A percentile compares a stretch with the other conserved stretches of the same genome.
These are phyloP conservation scores for Podochytrium sp. DNA, from an alignment of 192 early-diverging fungal species.

Conservation along the genomic window DNA sequence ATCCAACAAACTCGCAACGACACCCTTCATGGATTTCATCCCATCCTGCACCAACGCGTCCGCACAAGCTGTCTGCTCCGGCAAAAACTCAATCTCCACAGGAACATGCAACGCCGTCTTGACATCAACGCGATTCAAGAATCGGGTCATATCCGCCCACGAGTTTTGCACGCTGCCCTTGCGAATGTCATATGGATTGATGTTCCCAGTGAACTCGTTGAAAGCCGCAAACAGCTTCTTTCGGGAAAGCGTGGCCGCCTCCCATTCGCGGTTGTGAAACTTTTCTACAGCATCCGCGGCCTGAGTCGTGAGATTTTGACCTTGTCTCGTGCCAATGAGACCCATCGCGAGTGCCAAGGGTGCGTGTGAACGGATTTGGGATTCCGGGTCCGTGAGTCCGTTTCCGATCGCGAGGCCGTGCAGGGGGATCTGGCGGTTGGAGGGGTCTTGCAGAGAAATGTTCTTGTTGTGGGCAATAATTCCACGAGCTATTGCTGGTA, in stretches of 20 bases:
- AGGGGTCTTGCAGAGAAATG: too few relatives aligned
- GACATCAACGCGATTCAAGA: slow-evolving; percentile 57
- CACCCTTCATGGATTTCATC: slow-evolving; percentile 62
- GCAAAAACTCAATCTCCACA: slow-evolving; percentile 43
- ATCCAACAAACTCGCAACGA: slow-evolving; percentile 57
- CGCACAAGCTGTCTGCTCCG: slow-evolving; percentile 59
- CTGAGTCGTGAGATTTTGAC: slow-evolving; percentile 34
- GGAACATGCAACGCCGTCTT: slow-evolving; percentile 66
- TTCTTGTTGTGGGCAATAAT: slow-evolving; percentile 63
- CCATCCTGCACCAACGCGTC: slow-evolving; percentile 59
- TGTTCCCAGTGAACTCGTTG: slow-evolving; percentile 65
- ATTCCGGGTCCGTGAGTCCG: slow-evolving; percentile 66
- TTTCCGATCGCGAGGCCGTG: slow-evolving; percentile 65
- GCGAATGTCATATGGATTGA: slow-evolving; percentile 82
- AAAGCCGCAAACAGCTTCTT: slow-evolving; percentile 66
- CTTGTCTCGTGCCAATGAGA: slow-evolving; percentile 51
- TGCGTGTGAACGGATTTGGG: slow-evolving; percentile 59
- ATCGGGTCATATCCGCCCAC: slow-evolving; percentile 60
- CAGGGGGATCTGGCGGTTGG: too few relatives aligned
- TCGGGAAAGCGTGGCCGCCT: slow-evolving; percentile 51
- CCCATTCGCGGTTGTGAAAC: slow-evolving; percentile 53
- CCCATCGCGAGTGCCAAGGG: slow-evolving; percentile 60
- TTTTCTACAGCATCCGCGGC: slow-evolving; percentile 46
- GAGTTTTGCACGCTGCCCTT: slow-evolving; percentile 64
- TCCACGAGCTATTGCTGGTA: slow-evolving; percentile 66